Evolutionary conservation across 1,139 yeast genomes (phyloP).

Genomic region (Eremothecium sinecaudum): DNA sequence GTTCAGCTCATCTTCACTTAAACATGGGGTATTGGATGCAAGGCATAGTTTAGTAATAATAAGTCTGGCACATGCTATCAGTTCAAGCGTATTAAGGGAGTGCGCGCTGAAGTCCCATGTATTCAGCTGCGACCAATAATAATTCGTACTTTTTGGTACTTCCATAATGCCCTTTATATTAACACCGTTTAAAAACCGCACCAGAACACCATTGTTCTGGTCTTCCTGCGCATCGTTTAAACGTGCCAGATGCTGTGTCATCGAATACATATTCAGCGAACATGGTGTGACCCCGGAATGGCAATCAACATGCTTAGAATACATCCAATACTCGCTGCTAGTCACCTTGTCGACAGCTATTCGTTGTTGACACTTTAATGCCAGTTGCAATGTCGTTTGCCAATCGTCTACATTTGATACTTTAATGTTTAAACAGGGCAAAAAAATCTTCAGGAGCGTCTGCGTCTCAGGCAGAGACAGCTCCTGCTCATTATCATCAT

Average conservation of each 20-base stretch:
- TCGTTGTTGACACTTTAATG: neutral
- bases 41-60: slow-evolving; percentile 18
- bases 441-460: slow-evolving; percentile 5
- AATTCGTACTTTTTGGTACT: slow-evolving; percentile 8
- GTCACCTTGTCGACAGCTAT: slow-evolving; percentile 2
- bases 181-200: neutral
- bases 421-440: slow-evolving; percentile 9
- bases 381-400: neutral
- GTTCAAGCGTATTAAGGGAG: slow-evolving; percentile 19
- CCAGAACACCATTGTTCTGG: neutral
- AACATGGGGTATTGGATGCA: slow-evolving; percentile 13
- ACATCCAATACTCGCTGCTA: slow-evolving; percentile 12
- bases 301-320: slow-evolving; percentile 2
- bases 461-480: slow-evolving; percentile 1
- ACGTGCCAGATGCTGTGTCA: slow-evolving; percentile 10
- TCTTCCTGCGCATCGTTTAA: neutral
- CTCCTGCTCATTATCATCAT: slow-evolving; percentile 3
- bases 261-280: slow-evolving; percentile 11
- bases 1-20: slow-evolving; percentile 18
- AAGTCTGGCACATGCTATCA: slow-evolving; percentile 24
- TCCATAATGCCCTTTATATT: slow-evolving; percentile 1
- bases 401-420: slow-evolving; percentile 6
- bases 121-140: slow-evolving; percentile 17
- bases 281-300: slow-evolving; percentile 4
- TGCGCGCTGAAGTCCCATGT: slow-evolving; percentile 30